Conservation (phyloP, 78 protist genomes). For the Dictyostelium capitatum region DNA sequence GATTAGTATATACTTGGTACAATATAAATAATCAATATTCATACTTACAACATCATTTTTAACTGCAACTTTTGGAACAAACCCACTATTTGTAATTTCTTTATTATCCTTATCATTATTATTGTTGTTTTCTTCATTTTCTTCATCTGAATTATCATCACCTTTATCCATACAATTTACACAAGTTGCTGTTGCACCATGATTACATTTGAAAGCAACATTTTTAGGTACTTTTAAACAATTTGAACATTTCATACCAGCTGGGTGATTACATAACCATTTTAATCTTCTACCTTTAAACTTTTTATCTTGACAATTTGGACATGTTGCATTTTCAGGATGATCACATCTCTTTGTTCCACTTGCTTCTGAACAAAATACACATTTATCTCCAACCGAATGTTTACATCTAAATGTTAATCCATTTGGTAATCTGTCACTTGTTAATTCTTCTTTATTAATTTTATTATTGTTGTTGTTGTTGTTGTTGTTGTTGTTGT, state of each 20-base stretch:
- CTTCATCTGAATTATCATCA: background rate
- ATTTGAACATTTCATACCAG: slow-evolving; percentile 52
- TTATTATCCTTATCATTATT: slow-evolving; percentile 18
- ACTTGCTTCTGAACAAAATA: slow-evolving; percentile 70
- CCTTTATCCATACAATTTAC: slow-evolving; percentile 63
- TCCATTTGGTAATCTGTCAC: slow-evolving; percentile 15
- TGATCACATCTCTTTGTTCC: slow-evolving; percentile 62
- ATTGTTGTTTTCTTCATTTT: background rate
- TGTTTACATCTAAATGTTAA: slow-evolving; percentile 66
- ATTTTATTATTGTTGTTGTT: background rate
- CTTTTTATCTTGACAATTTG: slow-evolving; percentile 71
- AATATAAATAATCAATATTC: background rate
- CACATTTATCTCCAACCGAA: slow-evolving; percentile 59
- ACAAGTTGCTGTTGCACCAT: slow-evolving; percentile 51
- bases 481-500: background rate
- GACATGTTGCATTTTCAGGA: slow-evolving; percentile 70
- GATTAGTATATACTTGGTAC: too few species aligned
- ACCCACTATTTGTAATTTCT: background rate
- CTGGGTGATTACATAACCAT: slow-evolving; percentile 75
- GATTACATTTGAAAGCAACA: slow-evolving; percentile 58
- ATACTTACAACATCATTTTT: slow-evolving; percentile 21
- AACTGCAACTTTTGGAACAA: slow-evolving; percentile 2
- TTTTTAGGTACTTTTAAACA: slow-evolving; percentile 59
- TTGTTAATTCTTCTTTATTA: background rate
- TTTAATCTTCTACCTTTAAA: slow-evolving; percentile 66